Base-by-base conservation (phyloP, 2,329 filamentous ascomycete genomes). In the Fusarium pseudograminearum region DNA sequence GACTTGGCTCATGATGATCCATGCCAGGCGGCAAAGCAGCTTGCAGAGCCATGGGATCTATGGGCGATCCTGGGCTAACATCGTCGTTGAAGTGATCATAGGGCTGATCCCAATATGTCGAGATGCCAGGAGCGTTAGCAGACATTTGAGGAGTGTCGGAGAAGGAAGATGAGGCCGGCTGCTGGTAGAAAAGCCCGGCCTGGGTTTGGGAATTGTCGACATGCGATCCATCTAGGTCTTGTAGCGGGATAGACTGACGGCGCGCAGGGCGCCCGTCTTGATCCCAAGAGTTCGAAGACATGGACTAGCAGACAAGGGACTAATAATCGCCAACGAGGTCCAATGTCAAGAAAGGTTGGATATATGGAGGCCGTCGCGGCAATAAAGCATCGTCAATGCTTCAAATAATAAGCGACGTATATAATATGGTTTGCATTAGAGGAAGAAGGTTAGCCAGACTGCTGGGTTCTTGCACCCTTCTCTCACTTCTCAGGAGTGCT, bases 241-340 rank as follows among this genome's bases (percentile, higher is more conserved):
- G 90, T 61, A 95, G 83, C 63, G 91, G 91, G 80, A 96, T 94
- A 67, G 90, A 90, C 74, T 71, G 76, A 55, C 71, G 75, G 60
- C 72, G 74, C 52, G 61, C 61, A 57, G 72, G 64, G 62, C 72
- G 70, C 70, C 70, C 70, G 46, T 75, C 74, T 42, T 71, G 71
- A 56, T 71, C 69, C 65, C 69, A 71, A 47, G 61, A 61, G 51
- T 76, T 65, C 31, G 77, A 76, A 62, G 77, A 74, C 79, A 80
- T 80, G 50, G 64, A 61, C 61, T 52, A 65, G 60, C 46, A 51
- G 62, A 60, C 45, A 62, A 65, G 50, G 34, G 56, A 66, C 63
- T 67, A 47, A 63, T 48, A 64, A 64, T 67, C 66, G 59, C 72
- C 68, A 45, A 58, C 46, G 65, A 67, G 65, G 72, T 70, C 73